Percentiles rank a stretch among this genome's conserved stretches.
Evolutionary conservation across 208 protist genomes (phyloP).

Genomic region (Borovskyia barvae): DNA sequence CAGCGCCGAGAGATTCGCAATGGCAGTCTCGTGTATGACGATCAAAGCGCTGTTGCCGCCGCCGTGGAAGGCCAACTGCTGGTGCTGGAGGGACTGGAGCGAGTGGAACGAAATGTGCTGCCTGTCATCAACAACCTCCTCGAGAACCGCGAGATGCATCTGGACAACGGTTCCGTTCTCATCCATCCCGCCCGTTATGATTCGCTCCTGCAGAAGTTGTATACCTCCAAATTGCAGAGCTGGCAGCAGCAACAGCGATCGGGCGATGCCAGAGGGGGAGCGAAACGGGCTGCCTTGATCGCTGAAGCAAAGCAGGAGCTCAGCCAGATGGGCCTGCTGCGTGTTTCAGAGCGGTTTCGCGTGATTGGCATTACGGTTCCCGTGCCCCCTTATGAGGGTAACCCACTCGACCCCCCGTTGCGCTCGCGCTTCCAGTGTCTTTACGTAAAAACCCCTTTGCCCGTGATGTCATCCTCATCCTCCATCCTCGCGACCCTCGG

Average conservation of each 20-base stretch:
- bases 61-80: slow-evolving; percentile 90
- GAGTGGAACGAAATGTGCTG: slow-evolving; percentile 94
- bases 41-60: slow-evolving; percentile 92
- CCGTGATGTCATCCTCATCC: slow-evolving; percentile 20
- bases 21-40: slow-evolving; percentile 84
- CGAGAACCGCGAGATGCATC: slow-evolving; percentile 95
- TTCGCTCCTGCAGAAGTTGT: slow-evolving; percentile 62
- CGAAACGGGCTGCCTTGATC: slow-evolving; percentile 1
- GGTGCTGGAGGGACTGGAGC: slow-evolving; percentile 94
- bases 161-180: slow-evolving; percentile 93
- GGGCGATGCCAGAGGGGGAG: not conserved
- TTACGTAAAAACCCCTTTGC: slow-evolving; percentile 54
- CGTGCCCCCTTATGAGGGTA: slow-evolving; percentile 81
- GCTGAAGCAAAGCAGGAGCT: slow-evolving; percentile 55
- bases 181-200: slow-evolving; percentile 90
- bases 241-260: not conserved
- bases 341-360: slow-evolving; percentile 90
- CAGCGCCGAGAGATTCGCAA: slow-evolving; percentile 91
- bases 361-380: slow-evolving; percentile 95
- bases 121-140: slow-evolving; percentile 95
- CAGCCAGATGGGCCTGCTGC: slow-evolving; percentile 74
- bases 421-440: slow-evolving; percentile 86
- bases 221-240: slow-evolving; percentile 15
- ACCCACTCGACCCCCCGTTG: slow-evolving; percentile 85
- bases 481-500: slow-evolving; percentile 13